Conservation (phyloP, 192 early-diverging fungal species). For the Spizellomyces sp. region DNA sequence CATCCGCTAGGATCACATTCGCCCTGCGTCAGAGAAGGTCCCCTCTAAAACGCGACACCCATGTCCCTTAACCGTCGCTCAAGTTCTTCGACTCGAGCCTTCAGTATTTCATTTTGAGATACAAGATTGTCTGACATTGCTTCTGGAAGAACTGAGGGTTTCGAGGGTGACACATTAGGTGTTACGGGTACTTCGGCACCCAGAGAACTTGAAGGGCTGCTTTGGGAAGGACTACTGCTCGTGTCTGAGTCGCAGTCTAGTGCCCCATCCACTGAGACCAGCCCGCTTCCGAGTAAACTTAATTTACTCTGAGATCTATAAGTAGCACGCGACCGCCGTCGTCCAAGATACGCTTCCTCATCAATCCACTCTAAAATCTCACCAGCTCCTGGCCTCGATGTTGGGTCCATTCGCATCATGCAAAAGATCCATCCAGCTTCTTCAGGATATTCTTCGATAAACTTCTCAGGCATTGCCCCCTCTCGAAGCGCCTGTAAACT, state of each 20-base stretch:
- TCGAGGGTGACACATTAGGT: neutral
- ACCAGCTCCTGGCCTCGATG: conserved; percentile 43
- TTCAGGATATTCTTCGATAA: conserved; percentile 70
- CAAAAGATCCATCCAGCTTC: conserved; percentile 49
- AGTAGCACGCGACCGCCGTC: conserved; percentile 72
- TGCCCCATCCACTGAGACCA: too few relatives aligned
- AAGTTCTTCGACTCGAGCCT: conserved; percentile 29
- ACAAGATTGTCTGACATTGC: neutral
- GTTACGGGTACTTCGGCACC: conserved; percentile 8
- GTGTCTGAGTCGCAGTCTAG: too few relatives aligned
- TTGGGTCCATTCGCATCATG: conserved; percentile 4
- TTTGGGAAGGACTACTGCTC: too few relatives aligned
- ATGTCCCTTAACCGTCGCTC: conserved; percentile 26
- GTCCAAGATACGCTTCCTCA: conserved; percentile 67
- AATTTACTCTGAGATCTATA: conserved; percentile 69
- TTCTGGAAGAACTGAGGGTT: neutral
- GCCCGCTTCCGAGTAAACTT: too few relatives aligned
- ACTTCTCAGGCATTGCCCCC: conserved; percentile 69
- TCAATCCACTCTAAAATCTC: conserved; percentile 85
- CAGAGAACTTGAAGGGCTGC: neutral
- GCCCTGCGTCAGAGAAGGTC: too few relatives aligned
- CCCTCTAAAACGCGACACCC: conserved; percentile 7
- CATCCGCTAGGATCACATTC: too few relatives aligned
- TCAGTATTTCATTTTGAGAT: conserved; percentile 25
- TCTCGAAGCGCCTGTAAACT: conserved; percentile 65